phyloP scores from a whole-genome alignment of 345 rosid genomes.

The Eucalyptus curtisii region DNA sequence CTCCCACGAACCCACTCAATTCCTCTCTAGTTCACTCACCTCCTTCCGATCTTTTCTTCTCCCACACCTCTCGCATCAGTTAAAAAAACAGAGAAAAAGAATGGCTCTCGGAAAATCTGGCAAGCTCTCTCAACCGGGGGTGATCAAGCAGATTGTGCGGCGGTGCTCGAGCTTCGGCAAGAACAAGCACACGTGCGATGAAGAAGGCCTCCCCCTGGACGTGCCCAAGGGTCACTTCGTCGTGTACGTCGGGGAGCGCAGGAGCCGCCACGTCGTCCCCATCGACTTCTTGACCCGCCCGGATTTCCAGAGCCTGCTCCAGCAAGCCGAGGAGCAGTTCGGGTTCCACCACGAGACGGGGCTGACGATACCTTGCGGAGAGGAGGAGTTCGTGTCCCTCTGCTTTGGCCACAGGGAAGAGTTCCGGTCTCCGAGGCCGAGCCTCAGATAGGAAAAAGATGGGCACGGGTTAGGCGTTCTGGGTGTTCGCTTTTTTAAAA shows the following conservation, averaged over 20 bases:
- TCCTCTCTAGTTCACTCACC: not conserved
- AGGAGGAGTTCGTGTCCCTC: slow-evolving; percentile 22
- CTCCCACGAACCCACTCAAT: not conserved
- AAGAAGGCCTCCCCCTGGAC: slow-evolving; percentile 13
- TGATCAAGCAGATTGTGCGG: slow-evolving; percentile 24
- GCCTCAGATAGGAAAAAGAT: not conserved
- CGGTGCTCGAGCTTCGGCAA: slow-evolving; percentile 34
- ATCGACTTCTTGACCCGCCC: slow-evolving; percentile 20
- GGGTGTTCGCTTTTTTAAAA: not conserved
- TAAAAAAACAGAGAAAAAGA: not conserved
- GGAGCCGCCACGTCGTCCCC: slow-evolving; percentile 28
- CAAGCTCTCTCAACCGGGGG: slow-evolving; percentile 19
- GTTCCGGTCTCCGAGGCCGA: not conserved
- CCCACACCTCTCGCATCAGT: not conserved
- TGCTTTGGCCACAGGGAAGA: not conserved
- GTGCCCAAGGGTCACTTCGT: slow-evolving; percentile 40
- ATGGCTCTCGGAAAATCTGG: slow-evolving; percentile 6
- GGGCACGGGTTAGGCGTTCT: not conserved
- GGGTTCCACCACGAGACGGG: slow-evolving; percentile 36
- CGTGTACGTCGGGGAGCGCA: slow-evolving; percentile 32
- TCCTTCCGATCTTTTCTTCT: not conserved
- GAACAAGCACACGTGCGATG: not conserved
- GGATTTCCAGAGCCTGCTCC: slow-evolving; percentile 27
- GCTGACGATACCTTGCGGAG: slow-evolving; percentile 32
- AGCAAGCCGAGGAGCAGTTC: slow-evolving; percentile 32